Evolutionary conservation across 2,329 filamentous ascomycete genomes (phyloP).

Genomic region (Colletotrichum agaves): DNA sequence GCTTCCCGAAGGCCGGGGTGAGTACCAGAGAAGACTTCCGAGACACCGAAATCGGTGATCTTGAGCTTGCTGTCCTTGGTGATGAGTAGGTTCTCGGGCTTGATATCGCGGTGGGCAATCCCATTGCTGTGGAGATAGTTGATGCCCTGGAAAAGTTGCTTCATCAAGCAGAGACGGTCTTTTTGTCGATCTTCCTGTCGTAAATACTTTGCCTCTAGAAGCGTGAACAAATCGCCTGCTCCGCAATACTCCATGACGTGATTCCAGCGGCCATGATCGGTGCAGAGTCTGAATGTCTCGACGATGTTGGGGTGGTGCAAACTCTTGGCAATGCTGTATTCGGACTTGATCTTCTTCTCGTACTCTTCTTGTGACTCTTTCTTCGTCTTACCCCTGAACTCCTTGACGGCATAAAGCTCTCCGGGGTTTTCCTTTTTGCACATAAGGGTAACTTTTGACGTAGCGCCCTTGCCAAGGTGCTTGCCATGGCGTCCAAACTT

Average conservation of each 20-base stretch:
- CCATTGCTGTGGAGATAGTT: constrained; percentile 84
- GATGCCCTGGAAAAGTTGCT: constrained; percentile 86
- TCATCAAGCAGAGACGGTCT: constrained; percentile 87
- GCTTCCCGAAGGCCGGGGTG: constrained; percentile 82
- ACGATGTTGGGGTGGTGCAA: constrained; percentile 89
- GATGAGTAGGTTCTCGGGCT: constrained; percentile 86
- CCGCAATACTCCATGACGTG: constrained; percentile 95
- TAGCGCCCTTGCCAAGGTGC: constrained; percentile 83
- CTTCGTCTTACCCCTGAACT: constrained; percentile 79
- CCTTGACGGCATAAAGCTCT: constrained; percentile 86
- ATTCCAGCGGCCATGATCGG: constrained; percentile 80
- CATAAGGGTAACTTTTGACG: constrained; percentile 86
- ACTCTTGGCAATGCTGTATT: constrained; percentile 88
- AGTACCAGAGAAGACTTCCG: constrained; percentile 84
- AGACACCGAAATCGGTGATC: constrained; percentile 92
- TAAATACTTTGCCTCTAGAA: constrained; percentile 79
- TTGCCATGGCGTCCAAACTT: constrained; percentile 79
- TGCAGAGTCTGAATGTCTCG: constrained; percentile 80
- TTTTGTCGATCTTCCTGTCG: constrained; percentile 69
- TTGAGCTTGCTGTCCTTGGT: constrained; percentile 84
- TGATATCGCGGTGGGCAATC: constrained; percentile 91
- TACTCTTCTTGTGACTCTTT: constrained; percentile 80
- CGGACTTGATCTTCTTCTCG: constrained; percentile 89
- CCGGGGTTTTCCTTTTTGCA: constrained; percentile 71
- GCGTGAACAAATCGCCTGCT: constrained; percentile 80